phyloP scores from a whole-genome alignment of 768 basidiomycete species.

The Boletus insuetus region DNA sequence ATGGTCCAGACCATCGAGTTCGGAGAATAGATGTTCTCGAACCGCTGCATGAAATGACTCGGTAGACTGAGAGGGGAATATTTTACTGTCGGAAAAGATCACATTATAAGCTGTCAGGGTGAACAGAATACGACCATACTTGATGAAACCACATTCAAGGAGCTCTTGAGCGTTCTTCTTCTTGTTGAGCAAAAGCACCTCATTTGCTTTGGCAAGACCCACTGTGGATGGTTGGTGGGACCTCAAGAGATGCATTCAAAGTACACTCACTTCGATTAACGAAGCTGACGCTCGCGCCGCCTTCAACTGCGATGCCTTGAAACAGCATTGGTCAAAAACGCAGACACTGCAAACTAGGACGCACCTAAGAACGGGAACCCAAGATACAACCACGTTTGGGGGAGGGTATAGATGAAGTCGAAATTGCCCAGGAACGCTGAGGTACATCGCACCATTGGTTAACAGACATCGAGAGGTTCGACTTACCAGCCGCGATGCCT shows the following conservation, averaged over 20 bases:
- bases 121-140: conserved; percentile 38
- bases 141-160: conserved; percentile 59
- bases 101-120: not conserved
- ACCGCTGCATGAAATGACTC: conserved; percentile 55
- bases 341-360: not conserved
- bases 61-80: conserved; percentile 52
- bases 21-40: conserved; percentile 45
- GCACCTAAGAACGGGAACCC: conserved; percentile 66
- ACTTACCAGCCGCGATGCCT: conserved; percentile 66
- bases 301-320: conserved; percentile 64
- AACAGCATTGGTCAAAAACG: not conserved
- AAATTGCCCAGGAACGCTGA: conserved; percentile 64
- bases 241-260: not conserved
- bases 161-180: conserved; percentile 61
- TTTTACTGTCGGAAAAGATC: conserved; percentile 40
- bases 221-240: conserved; percentile 38
- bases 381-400: conserved; percentile 57
- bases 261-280: conserved; percentile 55
- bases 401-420: conserved; percentile 70
- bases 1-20: conserved; percentile 57
- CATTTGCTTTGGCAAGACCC: conserved; percentile 68
- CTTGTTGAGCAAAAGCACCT: conserved; percentile 68
- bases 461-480: not conserved
- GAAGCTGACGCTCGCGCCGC: conserved; percentile 67
- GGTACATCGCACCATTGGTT: not conserved